phyloP scores from a whole-genome alignment of 352 stramenopile species.

The Globisporangium polare region DNA sequence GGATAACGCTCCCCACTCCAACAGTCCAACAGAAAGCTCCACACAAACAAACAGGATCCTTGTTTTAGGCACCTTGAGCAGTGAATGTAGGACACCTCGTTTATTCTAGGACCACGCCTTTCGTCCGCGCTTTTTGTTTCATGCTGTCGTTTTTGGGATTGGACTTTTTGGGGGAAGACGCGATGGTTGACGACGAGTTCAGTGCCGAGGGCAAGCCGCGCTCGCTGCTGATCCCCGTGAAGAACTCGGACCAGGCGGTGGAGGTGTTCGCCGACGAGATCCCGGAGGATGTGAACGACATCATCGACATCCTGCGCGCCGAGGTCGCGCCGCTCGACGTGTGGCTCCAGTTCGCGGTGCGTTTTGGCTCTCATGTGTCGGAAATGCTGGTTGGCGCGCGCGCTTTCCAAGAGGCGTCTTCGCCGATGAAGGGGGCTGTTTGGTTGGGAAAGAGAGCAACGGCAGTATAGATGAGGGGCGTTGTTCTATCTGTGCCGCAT shows the following conservation, averaged over 20 bases:
- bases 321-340: constrained; percentile 89
- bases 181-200: constrained; percentile 19
- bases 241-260: constrained; percentile 87
- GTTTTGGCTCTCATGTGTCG: constrained; percentile 8
- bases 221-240: constrained; percentile 88
- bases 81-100: too few species aligned
- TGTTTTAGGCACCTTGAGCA: too few species aligned
- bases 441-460: too few species aligned
- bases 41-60: too few species aligned
- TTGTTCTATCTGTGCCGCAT: background rate
- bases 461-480: background rate
- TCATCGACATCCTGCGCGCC: constrained; percentile 89
- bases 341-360: constrained; percentile 89
- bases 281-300: constrained; percentile 88
- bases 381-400: background rate
- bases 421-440: too few species aligned
- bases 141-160: background rate
- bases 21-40: too few species aligned
- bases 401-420: background rate
- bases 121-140: too few species aligned
- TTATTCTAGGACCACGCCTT: too few species aligned
- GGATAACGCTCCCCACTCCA: too few species aligned
- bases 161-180: constrained; percentile 23
- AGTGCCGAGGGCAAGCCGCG: constrained; percentile 33
- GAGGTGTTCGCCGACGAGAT: constrained; percentile 90